Percentiles rank a stretch among this genome's conserved stretches.
Conservation (phyloP, 768 basidiomycete genomes). For the Lactifluus hygrophoroides region DNA sequence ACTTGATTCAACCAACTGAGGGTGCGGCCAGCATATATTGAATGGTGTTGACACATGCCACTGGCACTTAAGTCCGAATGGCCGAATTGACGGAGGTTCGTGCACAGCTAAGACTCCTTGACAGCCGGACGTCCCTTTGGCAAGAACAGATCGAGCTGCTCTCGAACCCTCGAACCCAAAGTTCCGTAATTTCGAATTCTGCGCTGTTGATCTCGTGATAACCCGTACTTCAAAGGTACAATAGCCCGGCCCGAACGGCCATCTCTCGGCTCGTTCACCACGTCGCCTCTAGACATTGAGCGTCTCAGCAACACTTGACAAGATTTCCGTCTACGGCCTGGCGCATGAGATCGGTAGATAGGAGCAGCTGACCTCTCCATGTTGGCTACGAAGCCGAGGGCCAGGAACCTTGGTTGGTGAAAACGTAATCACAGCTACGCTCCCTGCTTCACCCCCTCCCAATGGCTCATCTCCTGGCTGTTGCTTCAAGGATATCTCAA, state of each 20-base stretch:
- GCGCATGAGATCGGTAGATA: background rate
- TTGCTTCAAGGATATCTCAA: background rate
- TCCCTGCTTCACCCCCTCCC: no score
- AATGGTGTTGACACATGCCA: background rate
- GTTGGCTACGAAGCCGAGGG: no score
- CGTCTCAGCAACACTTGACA: background rate
- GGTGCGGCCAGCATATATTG: no score
- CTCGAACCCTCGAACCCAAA: background rate
- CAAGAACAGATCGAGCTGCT: background rate
- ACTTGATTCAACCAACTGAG: background rate
- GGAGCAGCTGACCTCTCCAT: background rate
- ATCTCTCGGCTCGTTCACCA: no score
- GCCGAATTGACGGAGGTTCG: background rate
- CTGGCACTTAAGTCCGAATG: background rate
- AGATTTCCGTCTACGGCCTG: background rate
- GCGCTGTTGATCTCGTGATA: background rate
- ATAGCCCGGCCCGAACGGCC: no score
- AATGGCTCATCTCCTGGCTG: background rate
- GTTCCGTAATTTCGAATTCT: background rate
- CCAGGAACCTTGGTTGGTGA: background rate
- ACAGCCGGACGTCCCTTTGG: constrained; percentile 7
- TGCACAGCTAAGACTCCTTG: constrained; percentile 10
- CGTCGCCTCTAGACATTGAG: background rate
- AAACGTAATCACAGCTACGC: background rate
- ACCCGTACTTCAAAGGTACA: no score